phyloP scores from a whole-genome alignment of 768 basidiomycete species.

The Boletus rex-veris region DNA sequence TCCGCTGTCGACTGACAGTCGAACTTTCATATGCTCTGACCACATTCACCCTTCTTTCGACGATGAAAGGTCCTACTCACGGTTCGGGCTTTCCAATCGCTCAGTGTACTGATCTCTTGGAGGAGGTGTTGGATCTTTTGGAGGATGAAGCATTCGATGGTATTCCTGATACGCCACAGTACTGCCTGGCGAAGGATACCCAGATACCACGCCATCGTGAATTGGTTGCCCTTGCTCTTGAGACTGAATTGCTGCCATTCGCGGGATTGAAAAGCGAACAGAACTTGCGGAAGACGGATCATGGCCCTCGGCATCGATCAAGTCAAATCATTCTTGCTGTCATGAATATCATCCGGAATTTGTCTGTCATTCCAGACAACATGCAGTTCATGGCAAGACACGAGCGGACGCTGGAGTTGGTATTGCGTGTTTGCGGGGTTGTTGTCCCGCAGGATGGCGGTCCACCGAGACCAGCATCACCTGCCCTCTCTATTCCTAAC shows the following conservation, averaged over 20 bases:
- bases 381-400: slow-evolving; percentile 61
- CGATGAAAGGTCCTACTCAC: slow-evolving; percentile 62
- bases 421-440: slow-evolving; percentile 69
- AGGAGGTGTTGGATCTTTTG: slow-evolving; percentile 83
- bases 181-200: slow-evolving; percentile 27
- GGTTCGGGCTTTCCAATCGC: slow-evolving; percentile 66
- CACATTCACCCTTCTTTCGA: slow-evolving; percentile 76
- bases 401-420: slow-evolving; percentile 56
- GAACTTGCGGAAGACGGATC: slow-evolving; percentile 45
- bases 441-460: slow-evolving; percentile 32
- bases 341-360: slow-evolving; percentile 81
- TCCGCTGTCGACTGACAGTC: slow-evolving; percentile 77
- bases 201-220: slow-evolving; percentile 62
- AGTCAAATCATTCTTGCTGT: slow-evolving; percentile 64
- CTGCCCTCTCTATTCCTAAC: slow-evolving; percentile 66
- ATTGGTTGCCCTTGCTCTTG: slow-evolving; percentile 54
- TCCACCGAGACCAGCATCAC: slow-evolving; percentile 43
- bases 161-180: slow-evolving; percentile 33
- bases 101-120: slow-evolving; percentile 76
- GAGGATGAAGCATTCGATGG: slow-evolving; percentile 75
- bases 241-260: slow-evolving; percentile 58
- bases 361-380: slow-evolving; percentile 75
- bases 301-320: slow-evolving; percentile 60
- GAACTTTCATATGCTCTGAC: slow-evolving; percentile 91
- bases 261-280: slow-evolving; percentile 47